phyloP scores from a whole-genome alignment of 2,329 filamentous ascomycete genomes.

The Cercospora berteroae region DNA sequence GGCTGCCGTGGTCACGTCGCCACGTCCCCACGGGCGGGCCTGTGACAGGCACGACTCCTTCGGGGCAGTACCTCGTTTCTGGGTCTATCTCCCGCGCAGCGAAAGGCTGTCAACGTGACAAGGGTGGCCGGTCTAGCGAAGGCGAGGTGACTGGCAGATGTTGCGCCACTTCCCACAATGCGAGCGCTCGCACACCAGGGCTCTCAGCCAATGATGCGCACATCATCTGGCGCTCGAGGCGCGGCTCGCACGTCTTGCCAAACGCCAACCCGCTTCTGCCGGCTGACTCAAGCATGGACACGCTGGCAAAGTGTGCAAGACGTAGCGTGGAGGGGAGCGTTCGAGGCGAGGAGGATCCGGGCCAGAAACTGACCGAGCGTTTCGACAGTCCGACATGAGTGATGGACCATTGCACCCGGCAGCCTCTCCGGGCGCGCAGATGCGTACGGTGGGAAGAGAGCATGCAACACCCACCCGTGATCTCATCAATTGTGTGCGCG shows the following conservation, averaged over 20 bases:
- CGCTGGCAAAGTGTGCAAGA: slow-evolving; percentile 11
- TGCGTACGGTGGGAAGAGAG: not conserved
- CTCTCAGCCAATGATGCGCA: slow-evolving; percentile 6
- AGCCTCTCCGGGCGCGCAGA: not conserved
- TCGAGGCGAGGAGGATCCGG: slow-evolving; percentile 9
- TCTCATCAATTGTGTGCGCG: not conserved
- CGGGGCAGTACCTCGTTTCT: not conserved
- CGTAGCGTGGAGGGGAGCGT: slow-evolving; percentile 4
- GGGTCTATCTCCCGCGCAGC: slow-evolving; percentile 22
- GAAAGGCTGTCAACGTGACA: slow-evolving; percentile 19
- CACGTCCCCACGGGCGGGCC: not conserved
- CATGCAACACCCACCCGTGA: not conserved
- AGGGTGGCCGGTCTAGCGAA: slow-evolving; percentile 20
- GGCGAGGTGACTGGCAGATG: slow-evolving; percentile 25
- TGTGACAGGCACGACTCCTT: not conserved
- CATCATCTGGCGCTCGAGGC: slow-evolving; percentile 17
- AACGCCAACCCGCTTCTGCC: slow-evolving; percentile 17
- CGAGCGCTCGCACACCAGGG: slow-evolving; percentile 23
- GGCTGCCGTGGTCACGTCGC: not conserved
- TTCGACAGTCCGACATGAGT: slow-evolving; percentile 10
- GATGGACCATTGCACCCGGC: not conserved
- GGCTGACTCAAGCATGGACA: slow-evolving; percentile 15
- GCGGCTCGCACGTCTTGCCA: slow-evolving; percentile 22
- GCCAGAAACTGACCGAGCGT: slow-evolving; percentile 15
- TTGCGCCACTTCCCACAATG: slow-evolving; percentile 18